Evolutionary conservation across 768 basidiomycete species (phyloP).

Genomic region (Suillus ampliporus): DNA sequence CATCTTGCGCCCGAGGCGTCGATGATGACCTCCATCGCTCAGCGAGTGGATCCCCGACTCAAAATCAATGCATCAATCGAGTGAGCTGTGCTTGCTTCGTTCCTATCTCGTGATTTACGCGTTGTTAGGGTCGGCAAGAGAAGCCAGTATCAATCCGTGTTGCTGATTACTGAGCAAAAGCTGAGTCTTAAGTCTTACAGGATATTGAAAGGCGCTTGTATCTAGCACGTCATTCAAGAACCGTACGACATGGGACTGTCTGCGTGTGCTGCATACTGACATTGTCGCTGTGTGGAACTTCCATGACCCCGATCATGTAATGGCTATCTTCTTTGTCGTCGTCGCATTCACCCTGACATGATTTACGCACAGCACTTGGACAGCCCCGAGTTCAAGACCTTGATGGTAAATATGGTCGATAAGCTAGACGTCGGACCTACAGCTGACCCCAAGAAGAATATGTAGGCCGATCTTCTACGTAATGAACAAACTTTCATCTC

Average conservation of each 20-base stretch:
- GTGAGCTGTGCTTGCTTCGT: neutral
- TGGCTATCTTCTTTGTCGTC: neutral
- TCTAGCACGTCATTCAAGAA: constrained; percentile 16
- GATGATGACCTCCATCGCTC: constrained; percentile 7
- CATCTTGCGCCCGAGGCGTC: neutral
- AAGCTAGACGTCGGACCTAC: neutral
- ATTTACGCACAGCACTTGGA: neutral
- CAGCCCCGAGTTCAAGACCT: constrained; percentile 2
- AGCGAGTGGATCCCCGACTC: constrained; percentile 1
- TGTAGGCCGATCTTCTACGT: neutral
- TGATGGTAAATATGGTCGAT: constrained; percentile 1
- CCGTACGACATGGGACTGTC: constrained; percentile 4
- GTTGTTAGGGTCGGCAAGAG: constrained; percentile 2
- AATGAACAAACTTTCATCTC: neutral
- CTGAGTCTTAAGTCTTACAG: constrained; percentile 9
- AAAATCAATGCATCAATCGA: constrained; percentile 12
- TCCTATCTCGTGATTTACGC: neutral
- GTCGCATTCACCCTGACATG: neutral
- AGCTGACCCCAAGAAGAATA: neutral
- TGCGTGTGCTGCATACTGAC: constrained; percentile 22
- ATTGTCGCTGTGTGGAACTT: constrained; percentile 28
- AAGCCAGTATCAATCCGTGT: constrained; percentile 16
- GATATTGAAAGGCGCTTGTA: constrained; percentile 23
- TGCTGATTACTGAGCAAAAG: neutral
- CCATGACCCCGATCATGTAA: constrained; percentile 10